These are phyloP conservation scores for Talaromyces sp. DNA, from an alignment of 2,329 filamentous ascomycete genomes.

Conservation along the genomic window DNA sequence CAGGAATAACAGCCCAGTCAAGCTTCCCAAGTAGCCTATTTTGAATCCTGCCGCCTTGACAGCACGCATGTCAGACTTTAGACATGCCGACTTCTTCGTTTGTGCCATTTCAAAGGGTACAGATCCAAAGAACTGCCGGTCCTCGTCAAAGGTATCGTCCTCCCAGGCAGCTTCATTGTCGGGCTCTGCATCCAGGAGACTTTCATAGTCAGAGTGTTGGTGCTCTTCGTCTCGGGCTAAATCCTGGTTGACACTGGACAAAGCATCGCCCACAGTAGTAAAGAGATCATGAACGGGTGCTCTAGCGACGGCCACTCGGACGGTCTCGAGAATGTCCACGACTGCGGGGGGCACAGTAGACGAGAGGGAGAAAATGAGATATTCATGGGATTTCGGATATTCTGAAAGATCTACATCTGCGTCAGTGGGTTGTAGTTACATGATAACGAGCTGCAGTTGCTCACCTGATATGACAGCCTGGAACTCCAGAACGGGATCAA, in stretches of 20 bases:
- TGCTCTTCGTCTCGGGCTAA: background rate
- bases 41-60: constrained; percentile 65
- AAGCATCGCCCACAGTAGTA: constrained; percentile 38
- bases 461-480: constrained; percentile 37
- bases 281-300: constrained; percentile 45
- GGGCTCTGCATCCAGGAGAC: constrained; percentile 2
- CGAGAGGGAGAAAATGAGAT: constrained; percentile 50
- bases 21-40: constrained; percentile 56
- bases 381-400: constrained; percentile 56
- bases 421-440: constrained; percentile 8
- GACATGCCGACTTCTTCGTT: constrained; percentile 20
- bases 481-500: constrained; percentile 25
- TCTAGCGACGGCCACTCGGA: constrained; percentile 43
- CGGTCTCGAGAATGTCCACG: constrained; percentile 36
- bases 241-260: constrained; percentile 21
- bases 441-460: background rate
- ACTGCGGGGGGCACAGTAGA: constrained; percentile 32
- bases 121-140: constrained; percentile 11
- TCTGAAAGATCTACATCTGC: constrained; percentile 48
- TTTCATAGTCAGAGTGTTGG: background rate
- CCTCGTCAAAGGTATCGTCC: constrained; percentile 12
- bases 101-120: background rate
- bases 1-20: constrained; percentile 51
- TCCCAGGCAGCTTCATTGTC: constrained; percentile 13
- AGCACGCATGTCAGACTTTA: constrained; percentile 57